Percentiles rank a stretch among this genome's conserved stretches.
Conservation (phyloP, 2,329 filamentous ascomycete species). For the Cladosporium sp. region DNA sequence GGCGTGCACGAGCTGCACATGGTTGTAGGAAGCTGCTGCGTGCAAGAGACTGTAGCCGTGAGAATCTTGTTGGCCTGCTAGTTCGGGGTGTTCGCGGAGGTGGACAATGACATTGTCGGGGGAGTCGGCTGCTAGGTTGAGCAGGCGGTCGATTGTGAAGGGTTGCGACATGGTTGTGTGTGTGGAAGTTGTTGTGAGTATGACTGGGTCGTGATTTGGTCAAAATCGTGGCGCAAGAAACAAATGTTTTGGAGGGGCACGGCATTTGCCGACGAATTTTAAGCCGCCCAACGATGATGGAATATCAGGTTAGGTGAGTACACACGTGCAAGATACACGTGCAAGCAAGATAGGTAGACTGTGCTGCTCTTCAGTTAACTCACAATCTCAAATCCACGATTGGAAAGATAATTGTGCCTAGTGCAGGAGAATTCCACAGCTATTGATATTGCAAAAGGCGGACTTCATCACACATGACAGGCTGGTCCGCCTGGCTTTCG, state of each 20-base stretch:
- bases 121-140: constrained; percentile 71
- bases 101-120: constrained; percentile 68
- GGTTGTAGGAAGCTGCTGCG: constrained; percentile 88
- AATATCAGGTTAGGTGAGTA: too few species aligned
- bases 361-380: too few species aligned
- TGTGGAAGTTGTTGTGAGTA: neutral
- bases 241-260: constrained; percentile 8
- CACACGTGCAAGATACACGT: too few species aligned
- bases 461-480: too few species aligned
- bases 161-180: constrained; percentile 25
- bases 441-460: too few species aligned
- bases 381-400: too few species aligned
- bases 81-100: constrained; percentile 67
- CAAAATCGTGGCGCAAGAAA: neutral
- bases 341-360: too few species aligned
- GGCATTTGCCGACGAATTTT: neutral
- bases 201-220: neutral
- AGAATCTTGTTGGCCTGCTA: constrained; percentile 77
- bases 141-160: constrained; percentile 42
- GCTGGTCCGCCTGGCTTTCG: too few species aligned
- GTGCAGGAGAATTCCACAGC: too few species aligned
- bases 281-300: neutral
- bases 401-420: too few species aligned
- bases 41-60: constrained; percentile 94
- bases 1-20: constrained; percentile 71